These are phyloP conservation scores for Vitis vinifera DNA, from an alignment of 164 flowering plant species.

Conservation along the genomic window ASM3070453v1 NC_081811.1:30669501-30670000, in stretches of 20 bases:
- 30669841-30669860: slow-evolving; percentile 44
- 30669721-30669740: neutral
- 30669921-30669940: slow-evolving; percentile 25
- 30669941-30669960: slow-evolving; percentile 57
- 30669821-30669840: slow-evolving; percentile 30
- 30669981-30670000: slow-evolving; percentile 89
- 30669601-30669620: slow-evolving; percentile 52
- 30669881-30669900: slow-evolving; percentile 71
- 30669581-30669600: slow-evolving; percentile 76
- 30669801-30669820: slow-evolving; percentile 59
- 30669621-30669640: neutral
- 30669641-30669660: neutral
- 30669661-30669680: neutral
- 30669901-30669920: slow-evolving; percentile 40
- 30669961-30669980: slow-evolving; percentile 83
- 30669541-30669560: slow-evolving; percentile 33
- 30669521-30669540: slow-evolving; percentile 46
- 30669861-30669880: slow-evolving; percentile 58
- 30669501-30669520: slow-evolving; percentile 75
- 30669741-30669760: neutral
- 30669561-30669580: slow-evolving; percentile 65
- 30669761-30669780: slow-evolving; percentile 42
- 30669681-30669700: no score
- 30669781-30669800: slow-evolving; percentile 88
- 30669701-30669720: no score